Conservation (phyloP, 2,329 filamentous ascomycete genomes). For the Botrytis fragariae region DNA sequence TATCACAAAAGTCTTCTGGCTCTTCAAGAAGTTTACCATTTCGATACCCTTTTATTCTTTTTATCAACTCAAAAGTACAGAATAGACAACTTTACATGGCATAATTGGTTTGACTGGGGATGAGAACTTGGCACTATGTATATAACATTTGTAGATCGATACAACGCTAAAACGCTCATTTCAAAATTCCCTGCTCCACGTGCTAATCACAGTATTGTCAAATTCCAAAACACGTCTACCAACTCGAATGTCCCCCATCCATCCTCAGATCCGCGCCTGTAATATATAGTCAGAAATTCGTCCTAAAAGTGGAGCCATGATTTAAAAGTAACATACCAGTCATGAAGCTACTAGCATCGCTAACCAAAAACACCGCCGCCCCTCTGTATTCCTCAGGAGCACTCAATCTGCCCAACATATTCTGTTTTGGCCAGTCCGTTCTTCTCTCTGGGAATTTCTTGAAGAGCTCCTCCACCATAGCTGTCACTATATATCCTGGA, state of each 20-base stretch:
- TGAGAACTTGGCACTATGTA: background rate
- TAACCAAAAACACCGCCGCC: conserved; percentile 65
- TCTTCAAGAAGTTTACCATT: background rate
- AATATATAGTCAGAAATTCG: background rate
- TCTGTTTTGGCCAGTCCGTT: conserved; percentile 73
- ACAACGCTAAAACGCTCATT: background rate
- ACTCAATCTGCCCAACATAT: conserved; percentile 75
- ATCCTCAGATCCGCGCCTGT: conserved; percentile 1
- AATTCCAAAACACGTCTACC: background rate
- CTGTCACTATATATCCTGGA: conserved; percentile 75
- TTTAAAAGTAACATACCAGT: conserved; percentile 50
- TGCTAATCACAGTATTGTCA: too few relatives aligned
- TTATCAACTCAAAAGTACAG: too few relatives aligned
- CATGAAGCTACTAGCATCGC: conserved; percentile 68
- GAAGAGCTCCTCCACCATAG: conserved; percentile 82
- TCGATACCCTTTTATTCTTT: background rate
- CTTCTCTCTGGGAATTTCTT: conserved; percentile 67
- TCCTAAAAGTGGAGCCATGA: too few relatives aligned
- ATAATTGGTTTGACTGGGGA: too few relatives aligned
- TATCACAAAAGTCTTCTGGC: background rate
- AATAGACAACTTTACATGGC: too few relatives aligned
- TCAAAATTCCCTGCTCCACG: too few relatives aligned
- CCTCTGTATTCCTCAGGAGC: conserved; percentile 68
- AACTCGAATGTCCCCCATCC: conserved; percentile 5
- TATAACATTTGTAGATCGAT: background rate